A percentile compares a stretch with the other conserved stretches of the same genome.
These are phyloP conservation scores for Rosa multiflora DNA, from an alignment of 306 rosid genomes.

Conservation along the genomic window DNA sequence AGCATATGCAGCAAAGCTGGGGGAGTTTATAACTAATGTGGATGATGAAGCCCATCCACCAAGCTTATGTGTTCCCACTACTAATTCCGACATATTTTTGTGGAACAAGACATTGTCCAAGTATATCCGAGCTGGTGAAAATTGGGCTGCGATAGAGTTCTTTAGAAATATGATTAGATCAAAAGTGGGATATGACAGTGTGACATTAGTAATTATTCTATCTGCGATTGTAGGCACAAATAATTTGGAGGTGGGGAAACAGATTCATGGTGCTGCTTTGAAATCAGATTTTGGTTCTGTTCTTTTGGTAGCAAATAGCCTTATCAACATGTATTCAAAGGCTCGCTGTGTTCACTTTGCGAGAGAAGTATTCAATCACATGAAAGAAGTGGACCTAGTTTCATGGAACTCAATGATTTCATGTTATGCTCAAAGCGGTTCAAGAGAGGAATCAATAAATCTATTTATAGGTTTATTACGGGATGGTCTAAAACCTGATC, in stretches of 20 bases:
- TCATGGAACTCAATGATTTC: constrained; percentile 86
- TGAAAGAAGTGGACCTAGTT: constrained; percentile 62
- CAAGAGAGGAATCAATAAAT: constrained; percentile 49
- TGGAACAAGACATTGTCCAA: constrained; percentile 66
- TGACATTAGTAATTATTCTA: constrained; percentile 49
- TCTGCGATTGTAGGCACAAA: constrained; percentile 45
- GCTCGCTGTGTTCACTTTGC: constrained; percentile 44
- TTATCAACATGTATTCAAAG: constrained; percentile 73
- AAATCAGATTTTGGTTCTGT: constrained; percentile 44
- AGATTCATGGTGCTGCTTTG: constrained; percentile 55
- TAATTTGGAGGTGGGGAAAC: constrained; percentile 51
- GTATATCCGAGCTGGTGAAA: constrained; percentile 48
- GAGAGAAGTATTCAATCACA: constrained; percentile 41
- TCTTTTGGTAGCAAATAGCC: constrained; percentile 59
- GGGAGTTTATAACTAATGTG: not conserved
- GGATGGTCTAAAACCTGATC: constrained; percentile 56
- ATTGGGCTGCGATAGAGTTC: constrained; percentile 52
- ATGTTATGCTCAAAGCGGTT: constrained; percentile 49
- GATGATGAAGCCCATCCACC: not conserved
- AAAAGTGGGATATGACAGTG: constrained; percentile 42
- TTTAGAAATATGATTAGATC: constrained; percentile 49
- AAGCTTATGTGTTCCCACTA: not conserved
- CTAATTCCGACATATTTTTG: constrained; percentile 38
- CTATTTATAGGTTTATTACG: constrained; percentile 47
- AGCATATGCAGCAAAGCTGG: constrained; percentile 54